Evolutionary conservation across 169 alveolate species (phyloP).

Genomic region (Eimeria maxima): DNA sequence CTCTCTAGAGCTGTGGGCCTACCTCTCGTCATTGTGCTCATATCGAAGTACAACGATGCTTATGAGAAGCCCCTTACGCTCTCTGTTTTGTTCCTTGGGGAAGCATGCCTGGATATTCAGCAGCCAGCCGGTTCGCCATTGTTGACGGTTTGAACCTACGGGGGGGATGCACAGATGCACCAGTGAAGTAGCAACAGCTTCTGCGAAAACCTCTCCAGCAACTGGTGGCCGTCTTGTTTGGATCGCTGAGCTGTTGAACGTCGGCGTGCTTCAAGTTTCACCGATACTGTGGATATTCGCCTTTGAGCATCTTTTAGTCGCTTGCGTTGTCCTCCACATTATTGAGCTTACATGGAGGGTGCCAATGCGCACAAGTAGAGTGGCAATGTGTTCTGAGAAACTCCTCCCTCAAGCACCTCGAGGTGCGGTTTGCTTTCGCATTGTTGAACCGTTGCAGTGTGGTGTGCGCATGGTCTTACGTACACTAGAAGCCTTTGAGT

Average conservation of each 20-base stretch:
- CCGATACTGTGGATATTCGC: not conserved
- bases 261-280: not conserved
- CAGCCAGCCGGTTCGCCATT: not conserved
- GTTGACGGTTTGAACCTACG: not conserved
- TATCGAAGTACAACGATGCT: not conserved
- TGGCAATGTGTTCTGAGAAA: not conserved
- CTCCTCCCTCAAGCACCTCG: not conserved
- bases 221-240: not conserved
- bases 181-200: not conserved
- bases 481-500: not conserved
- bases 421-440: not conserved
- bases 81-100: too few relatives aligned
- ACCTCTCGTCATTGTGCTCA: not conserved
- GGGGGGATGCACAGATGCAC: not conserved
- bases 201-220: not conserved
- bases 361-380: not conserved
- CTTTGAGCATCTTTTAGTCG: not conserved
- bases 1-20: not conserved
- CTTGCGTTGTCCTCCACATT: not conserved
- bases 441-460: not conserved
- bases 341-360: not conserved
- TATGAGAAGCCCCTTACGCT: not conserved
- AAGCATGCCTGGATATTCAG: not conserved
- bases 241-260: not conserved
- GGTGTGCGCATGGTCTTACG: not conserved